Evolutionary conservation across 306 rosid species (phyloP).

Genomic region (Vigna mungo): DNA sequence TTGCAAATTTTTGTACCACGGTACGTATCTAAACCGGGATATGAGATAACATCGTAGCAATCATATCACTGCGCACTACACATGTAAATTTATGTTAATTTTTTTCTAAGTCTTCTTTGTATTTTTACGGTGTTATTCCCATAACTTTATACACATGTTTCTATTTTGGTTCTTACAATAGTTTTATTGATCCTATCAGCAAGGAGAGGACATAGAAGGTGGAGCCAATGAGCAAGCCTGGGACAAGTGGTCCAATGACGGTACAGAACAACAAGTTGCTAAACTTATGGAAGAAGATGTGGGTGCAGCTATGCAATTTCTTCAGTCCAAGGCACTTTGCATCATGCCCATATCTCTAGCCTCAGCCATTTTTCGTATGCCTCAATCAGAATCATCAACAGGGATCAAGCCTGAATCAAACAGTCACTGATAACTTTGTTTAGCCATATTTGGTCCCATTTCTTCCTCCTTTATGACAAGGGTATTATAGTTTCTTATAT

Average conservation of each 20-base stretch:
- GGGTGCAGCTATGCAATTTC: slow-evolving; percentile 98
- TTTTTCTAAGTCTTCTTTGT: background rate
- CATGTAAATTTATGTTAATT: background rate
- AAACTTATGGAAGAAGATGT: slow-evolving; percentile 98
- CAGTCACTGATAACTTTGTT: slow-evolving; percentile 54
- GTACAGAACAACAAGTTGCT: slow-evolving; percentile 93
- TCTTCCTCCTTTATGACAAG: slow-evolving; percentile 35
- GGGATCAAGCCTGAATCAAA: slow-evolving; percentile 81
- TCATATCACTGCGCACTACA: background rate
- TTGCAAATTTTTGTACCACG: background rate
- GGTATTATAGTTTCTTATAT: slow-evolving; percentile 41
- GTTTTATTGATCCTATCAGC: slow-evolving; percentile 17
- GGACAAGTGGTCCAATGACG: slow-evolving; percentile 97
- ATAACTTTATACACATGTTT: background rate
- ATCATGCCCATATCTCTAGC: slow-evolving; percentile 99
- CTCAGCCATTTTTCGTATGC: slow-evolving; percentile 82
- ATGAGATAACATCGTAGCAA: background rate
- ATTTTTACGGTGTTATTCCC: background rate
- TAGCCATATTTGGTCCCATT: background rate
- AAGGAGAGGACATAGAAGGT: slow-evolving; percentile 78
- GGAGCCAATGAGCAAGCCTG: slow-evolving; percentile 72
- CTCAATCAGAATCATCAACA: slow-evolving; percentile 64
- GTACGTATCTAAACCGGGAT: background rate
- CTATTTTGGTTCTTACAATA: background rate
- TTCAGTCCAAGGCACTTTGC: slow-evolving; percentile 96